A percentile compares a stretch with the other conserved stretches of the same genome.
These are phyloP conservation scores for Fusarium zealandicum DNA, from an alignment of 2,329 filamentous ascomycete species.

Conservation along the genomic window DNA sequence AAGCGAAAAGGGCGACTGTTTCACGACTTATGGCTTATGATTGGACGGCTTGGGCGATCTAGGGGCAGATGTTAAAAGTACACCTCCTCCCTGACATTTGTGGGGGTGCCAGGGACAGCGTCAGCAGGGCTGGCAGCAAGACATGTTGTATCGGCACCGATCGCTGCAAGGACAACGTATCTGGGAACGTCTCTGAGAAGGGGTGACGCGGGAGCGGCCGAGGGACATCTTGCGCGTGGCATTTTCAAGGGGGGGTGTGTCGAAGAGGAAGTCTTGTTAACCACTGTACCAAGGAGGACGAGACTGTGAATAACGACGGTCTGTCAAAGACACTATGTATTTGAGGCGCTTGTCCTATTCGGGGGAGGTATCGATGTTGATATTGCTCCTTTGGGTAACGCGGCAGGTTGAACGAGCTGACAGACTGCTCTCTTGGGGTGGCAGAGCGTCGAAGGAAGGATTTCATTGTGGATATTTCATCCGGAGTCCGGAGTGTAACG, in stretches of 20 bases:
- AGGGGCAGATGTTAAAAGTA: constrained; percentile 52
- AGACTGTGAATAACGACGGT: constrained; percentile 27
- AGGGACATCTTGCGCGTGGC: constrained; percentile 31
- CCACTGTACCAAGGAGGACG: constrained; percentile 27
- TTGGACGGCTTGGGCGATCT: constrained; percentile 54
- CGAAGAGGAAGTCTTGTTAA: constrained; percentile 29
- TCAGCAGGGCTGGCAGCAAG: constrained; percentile 32
- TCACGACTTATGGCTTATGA: constrained; percentile 62
- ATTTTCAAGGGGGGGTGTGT: constrained; percentile 33
- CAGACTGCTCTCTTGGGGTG: constrained; percentile 32
- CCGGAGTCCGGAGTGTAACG: constrained; percentile 36
- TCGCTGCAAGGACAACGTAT: constrained; percentile 31
- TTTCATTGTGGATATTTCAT: constrained; percentile 34
- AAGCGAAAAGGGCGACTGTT: constrained; percentile 46
- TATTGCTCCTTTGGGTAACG: constrained; percentile 44
- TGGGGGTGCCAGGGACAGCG: constrained; percentile 37
- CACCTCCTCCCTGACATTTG: constrained; percentile 49
- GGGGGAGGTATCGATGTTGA: constrained; percentile 40
- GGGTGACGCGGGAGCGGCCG: constrained; percentile 41
- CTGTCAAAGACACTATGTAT: constrained; percentile 34
- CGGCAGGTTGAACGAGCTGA: constrained; percentile 24
- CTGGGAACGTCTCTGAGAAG: constrained; percentile 23
- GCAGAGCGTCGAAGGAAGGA: constrained; percentile 28
- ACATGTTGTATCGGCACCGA: constrained; percentile 35
- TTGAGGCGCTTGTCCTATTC: constrained; percentile 45